phyloP scores from a whole-genome alignment of 331 rosid species.

The Pyrus hybrid region DNA sequence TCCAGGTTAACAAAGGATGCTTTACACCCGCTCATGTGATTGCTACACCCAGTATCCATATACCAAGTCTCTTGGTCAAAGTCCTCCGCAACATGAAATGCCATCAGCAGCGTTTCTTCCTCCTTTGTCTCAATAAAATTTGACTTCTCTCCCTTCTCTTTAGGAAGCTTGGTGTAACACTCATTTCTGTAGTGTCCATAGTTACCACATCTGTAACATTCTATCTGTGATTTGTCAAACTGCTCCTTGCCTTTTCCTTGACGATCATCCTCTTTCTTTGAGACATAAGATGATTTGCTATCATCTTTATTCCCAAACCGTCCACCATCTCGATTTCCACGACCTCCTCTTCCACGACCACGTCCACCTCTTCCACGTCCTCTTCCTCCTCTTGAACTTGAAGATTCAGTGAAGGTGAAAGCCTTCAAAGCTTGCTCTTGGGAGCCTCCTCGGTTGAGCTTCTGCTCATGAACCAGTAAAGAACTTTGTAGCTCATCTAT shows the following conservation, averaged over 20 bases:
- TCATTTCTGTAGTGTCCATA: no score
- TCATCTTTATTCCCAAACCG: background rate
- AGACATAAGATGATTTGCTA: background rate
- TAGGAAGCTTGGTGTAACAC: no score
- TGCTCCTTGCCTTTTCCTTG: background rate
- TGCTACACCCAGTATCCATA: no score
- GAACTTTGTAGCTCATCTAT: background rate
- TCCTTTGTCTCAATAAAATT: no score
- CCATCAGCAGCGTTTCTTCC: background rate
- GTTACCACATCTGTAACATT: background rate
- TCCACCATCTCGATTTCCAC: background rate
- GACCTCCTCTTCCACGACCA: background rate
- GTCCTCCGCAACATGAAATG: background rate
- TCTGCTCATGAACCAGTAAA: background rate
- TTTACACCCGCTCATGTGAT: no score
- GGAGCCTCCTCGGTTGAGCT: background rate
- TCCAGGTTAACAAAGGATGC: background rate
- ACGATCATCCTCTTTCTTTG: background rate
- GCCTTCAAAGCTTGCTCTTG: background rate
- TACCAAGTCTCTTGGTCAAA: no score
- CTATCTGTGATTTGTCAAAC: background rate
- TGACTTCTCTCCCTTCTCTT: no score
- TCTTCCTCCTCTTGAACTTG: background rate
- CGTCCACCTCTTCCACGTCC: no score
- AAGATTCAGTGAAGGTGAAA: background rate